These are phyloP conservation scores for Pezicula radicicola DNA, from an alignment of 2,329 filamentous ascomycete genomes.

Conservation along the genomic window DNA sequence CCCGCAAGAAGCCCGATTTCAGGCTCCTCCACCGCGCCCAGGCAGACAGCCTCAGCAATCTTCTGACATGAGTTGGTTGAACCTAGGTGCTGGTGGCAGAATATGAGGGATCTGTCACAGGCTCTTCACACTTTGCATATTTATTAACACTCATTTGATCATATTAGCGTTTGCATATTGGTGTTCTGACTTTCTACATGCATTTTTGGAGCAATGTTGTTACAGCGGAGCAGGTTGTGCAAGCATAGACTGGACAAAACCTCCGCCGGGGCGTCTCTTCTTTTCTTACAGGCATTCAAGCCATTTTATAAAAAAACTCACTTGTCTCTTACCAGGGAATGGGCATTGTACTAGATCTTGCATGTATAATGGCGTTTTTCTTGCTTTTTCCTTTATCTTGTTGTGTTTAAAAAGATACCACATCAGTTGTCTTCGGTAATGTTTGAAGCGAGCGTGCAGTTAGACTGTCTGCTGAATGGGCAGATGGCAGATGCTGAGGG, in stretches of 20 bases:
- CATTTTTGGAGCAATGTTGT: background rate
- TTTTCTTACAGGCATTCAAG: background rate
- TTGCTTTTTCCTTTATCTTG: background rate
- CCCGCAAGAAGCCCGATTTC: constrained; percentile 12
- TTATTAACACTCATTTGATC: constrained; percentile 1
- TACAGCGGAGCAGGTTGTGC: background rate
- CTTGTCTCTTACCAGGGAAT: background rate
- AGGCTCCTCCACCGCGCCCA: constrained; percentile 12
- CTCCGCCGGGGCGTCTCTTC: constrained; percentile 1
- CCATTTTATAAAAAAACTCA: no score
- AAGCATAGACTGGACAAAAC: background rate
- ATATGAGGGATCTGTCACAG: constrained; percentile 14
- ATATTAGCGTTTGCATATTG: constrained; percentile 1
- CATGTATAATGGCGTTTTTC: background rate
- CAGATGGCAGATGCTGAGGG: background rate
- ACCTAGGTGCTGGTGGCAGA: constrained; percentile 47
- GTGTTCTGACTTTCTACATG: background rate
- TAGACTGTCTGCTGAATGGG: no score
- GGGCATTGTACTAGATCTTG: constrained; percentile 1
- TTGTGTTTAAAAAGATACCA: constrained; percentile 4
- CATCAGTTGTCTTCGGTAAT: constrained; percentile 1
- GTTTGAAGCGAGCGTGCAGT: background rate
- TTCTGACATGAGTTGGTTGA: constrained; percentile 78
- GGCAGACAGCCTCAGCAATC: constrained; percentile 25
- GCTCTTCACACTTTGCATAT: constrained; percentile 6